Conservation (phyloP, 306 rosid species). For the Sesbania bispinosa region DNA sequence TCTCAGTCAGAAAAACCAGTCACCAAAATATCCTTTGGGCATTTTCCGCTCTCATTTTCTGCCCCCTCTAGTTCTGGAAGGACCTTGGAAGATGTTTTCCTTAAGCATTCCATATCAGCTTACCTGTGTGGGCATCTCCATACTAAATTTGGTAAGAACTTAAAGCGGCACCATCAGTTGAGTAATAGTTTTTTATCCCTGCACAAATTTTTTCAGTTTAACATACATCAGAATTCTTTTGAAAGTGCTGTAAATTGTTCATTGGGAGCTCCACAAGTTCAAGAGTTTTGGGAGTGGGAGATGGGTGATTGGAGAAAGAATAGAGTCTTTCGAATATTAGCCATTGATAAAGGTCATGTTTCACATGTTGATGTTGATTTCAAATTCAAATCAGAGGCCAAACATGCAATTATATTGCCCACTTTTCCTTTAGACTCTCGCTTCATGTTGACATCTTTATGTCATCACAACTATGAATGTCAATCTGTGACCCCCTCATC, state of each 20-base stretch:
- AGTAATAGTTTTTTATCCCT: slow-evolving; percentile 35
- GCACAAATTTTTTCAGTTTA: slow-evolving; percentile 60
- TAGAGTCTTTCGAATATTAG: slow-evolving; percentile 74
- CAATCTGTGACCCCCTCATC: slow-evolving; percentile 45
- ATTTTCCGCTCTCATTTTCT: slow-evolving; percentile 91
- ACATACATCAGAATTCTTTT: slow-evolving; percentile 45
- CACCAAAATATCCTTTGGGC: slow-evolving; percentile 86
- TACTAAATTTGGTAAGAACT: slow-evolving; percentile 71
- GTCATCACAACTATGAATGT: slow-evolving; percentile 57
- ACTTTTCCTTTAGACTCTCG: slow-evolving; percentile 93
- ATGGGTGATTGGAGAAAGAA: slow-evolving; percentile 96
- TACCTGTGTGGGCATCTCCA: slow-evolving; percentile 97
- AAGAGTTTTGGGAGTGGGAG: slow-evolving; percentile 99
- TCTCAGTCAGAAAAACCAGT: slow-evolving; percentile 55
- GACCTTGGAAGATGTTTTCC: slow-evolving; percentile 70
- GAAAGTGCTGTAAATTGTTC: slow-evolving; percentile 59
- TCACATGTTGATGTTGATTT: slow-evolving; percentile 76
- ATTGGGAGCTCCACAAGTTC: slow-evolving; percentile 31
- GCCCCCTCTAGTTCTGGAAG: slow-evolving; percentile 64
- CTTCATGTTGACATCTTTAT: slow-evolving; percentile 61
- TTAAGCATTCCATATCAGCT: slow-evolving; percentile 79
- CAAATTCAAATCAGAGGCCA: slow-evolving; percentile 54
- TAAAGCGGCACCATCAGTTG: slow-evolving; percentile 79
- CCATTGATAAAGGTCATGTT: slow-evolving; percentile 79
- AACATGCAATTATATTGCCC: slow-evolving; percentile 62